Evolutionary conservation across 176 grass and related monocot species (phyloP), one percentile per base, ranked within the genome.

Genomic region (Oryza rufipogon): DNA sequence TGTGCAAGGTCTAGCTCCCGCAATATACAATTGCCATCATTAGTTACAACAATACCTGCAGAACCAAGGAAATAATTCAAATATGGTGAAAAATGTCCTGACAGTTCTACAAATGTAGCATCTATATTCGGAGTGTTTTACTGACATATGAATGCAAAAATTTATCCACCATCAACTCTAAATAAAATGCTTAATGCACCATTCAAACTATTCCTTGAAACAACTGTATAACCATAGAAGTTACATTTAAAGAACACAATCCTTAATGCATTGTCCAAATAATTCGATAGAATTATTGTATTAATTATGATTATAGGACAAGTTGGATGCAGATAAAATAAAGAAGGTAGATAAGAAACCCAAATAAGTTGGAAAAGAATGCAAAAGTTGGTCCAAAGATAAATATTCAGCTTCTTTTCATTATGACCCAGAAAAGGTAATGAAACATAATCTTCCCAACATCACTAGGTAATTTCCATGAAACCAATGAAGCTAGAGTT

Each of bases 1-100:
- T 96, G 94, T n/a, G 91, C 91, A 79, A 96, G 70, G 85, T 96
- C 91, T 74, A 96, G 82, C 80, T 93, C 94, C 78, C 89, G 89
- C 41, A 96, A 72, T 63, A 96, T 96, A 78, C 91, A 87, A 88
- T 96, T 96, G 68, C 91, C 94, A 46, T 96, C 94, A 74, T 96
- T 96, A 68, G 91, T 96, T 32, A 96, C 94, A 2, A 96, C 94
- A 81, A 96, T 96, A 38, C 94, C 91, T 96, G 81, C 58, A 48
- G 25, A 51, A 78, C 45, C 44, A 44, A 70, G 17, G 8, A 79
- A 82, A 61, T 11, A 66, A 47, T 19, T 25, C 34, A 77, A 77
- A 66, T 41, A 80, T 66, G 63, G 41, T 66, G 28, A 48, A 83
- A 73, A 60, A 23, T 6, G 58, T 11, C 9, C 45, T 0, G 54